Base-by-base conservation (phyloP, 306 rosid species). In the Malus sylvestris region DNA sequence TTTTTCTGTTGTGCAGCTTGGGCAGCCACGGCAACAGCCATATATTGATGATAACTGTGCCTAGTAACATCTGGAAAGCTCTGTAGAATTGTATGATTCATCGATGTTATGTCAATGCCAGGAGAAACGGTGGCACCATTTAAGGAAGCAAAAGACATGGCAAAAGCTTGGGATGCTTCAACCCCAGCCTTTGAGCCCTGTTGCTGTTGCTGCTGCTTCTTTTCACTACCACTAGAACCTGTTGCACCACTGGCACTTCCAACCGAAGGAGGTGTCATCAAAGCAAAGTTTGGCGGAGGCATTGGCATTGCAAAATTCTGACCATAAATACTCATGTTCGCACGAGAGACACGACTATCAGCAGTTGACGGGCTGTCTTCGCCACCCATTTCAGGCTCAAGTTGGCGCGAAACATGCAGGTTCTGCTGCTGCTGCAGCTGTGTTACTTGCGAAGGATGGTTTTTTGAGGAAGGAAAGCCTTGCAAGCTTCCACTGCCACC, bases 331-430 rank as follows among this genome's bases (percentile, higher is more conserved):
- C 74, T 89, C 91, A 90, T 81, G 59, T 86, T 66, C 0, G 87
- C 81, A 1, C 96, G 91, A 73, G 89, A 44, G 3, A 83, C 77
- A 25, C 97, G 86, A 64, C 94, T 91, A 71, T 92, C 99, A 40
- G 96, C 96, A 67, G 93, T 77, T 2, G 94, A 91, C 1, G 99
- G 98, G 84, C 93, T 91, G 58, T 96, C 98, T 85, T 91, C 99
- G 45, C 90, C 72, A 5, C 93, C 92, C 78, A 84, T 87, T 77
- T 96, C 99, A 49, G 92, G 62, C 78, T 96, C 98, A 57, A 86
- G 84, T 71, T 81, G 98, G 76, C 89, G 93, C 46, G 92, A 72
- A 38, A 71, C 67, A 60, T 86, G 96, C 27, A 86, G 95, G 62
- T 75, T 83, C 72, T 85, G 96, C 67, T 83, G 89, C 23, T 82